phyloP scores from a whole-genome alignment of 2,329 filamentous ascomycete genomes.

The Curvularia spicifera region DNA sequence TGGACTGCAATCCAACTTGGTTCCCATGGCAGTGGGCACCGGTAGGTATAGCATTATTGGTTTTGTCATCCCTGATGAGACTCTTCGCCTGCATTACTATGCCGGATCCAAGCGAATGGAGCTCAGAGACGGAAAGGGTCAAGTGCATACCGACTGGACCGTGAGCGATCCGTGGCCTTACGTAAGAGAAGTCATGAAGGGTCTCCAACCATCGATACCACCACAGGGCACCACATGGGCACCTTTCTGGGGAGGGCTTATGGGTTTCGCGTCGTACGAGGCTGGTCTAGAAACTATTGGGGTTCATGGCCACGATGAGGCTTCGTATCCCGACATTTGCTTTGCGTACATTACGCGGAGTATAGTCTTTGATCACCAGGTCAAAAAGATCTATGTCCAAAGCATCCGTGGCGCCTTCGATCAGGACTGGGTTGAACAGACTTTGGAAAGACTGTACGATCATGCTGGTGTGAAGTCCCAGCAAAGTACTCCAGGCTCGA shows the following conservation, averaged over 20 bases:
- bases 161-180: constrained; percentile 49
- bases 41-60: constrained; percentile 78
- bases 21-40: constrained; percentile 54
- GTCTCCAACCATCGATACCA: constrained; percentile 37
- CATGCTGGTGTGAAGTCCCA: constrained; percentile 38
- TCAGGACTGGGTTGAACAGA: constrained; percentile 56
- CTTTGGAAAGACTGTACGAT: constrained; percentile 38
- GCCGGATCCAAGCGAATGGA: constrained; percentile 35
- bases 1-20: constrained; percentile 49
- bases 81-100: constrained; percentile 51
- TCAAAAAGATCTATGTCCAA: constrained; percentile 69
- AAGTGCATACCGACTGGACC: constrained; percentile 35
- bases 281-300: constrained; percentile 71
- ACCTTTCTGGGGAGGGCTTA: constrained; percentile 81
- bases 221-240: constrained; percentile 43
- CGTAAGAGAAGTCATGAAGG: constrained; percentile 49
- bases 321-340: constrained; percentile 68
- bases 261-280: constrained; percentile 87
- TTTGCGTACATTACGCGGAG: constrained; percentile 79
- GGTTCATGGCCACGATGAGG: constrained; percentile 53
- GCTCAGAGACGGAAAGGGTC: constrained; percentile 37
- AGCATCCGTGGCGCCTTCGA: constrained; percentile 59
- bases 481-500: constrained; percentile 39
- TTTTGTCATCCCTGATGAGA: constrained; percentile 62
- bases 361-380: constrained; percentile 75